These are phyloP conservation scores for Colletotrichum sp. DNA, from an alignment of 2,329 filamentous ascomycete species.

Conservation along the genomic window DNA sequence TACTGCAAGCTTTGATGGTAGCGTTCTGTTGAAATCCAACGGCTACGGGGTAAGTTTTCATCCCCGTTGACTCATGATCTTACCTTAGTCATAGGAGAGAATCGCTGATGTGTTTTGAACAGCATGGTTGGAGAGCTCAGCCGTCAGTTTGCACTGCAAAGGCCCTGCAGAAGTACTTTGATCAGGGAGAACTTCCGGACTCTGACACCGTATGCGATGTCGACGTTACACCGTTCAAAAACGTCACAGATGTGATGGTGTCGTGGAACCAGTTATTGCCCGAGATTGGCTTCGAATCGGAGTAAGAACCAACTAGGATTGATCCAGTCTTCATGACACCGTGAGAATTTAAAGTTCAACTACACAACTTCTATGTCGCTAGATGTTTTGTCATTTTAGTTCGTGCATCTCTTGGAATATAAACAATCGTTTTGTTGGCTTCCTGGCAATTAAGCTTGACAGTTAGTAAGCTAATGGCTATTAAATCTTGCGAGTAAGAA, in stretches of 20 bases:
- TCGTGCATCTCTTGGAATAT: neutral
- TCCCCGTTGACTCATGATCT: neutral
- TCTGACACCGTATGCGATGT: neutral
- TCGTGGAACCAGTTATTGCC: neutral
- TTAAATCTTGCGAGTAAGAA: neutral
- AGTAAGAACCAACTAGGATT: neutral
- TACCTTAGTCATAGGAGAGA: neutral
- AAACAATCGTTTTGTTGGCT: neutral
- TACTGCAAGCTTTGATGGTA: neutral
- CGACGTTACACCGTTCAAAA: neutral
- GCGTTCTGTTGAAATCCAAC: neutral
- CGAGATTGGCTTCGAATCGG: neutral
- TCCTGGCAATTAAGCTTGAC: neutral
- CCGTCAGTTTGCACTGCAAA: neutral
- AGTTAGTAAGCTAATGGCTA: neutral
- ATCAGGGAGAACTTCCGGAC: neutral
- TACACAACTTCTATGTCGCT: neutral
- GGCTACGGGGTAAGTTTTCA: neutral
- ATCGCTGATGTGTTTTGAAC: neutral
- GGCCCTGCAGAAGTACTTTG: neutral
- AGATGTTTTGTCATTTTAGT: neutral
- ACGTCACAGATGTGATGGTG: neutral
- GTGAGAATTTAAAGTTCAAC: rapidly evolving
- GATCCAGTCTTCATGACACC: neutral
- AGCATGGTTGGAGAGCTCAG: neutral